Conservation (phyloP, 306 rosid genomes). For the Acacia melanoxylon region DNA sequence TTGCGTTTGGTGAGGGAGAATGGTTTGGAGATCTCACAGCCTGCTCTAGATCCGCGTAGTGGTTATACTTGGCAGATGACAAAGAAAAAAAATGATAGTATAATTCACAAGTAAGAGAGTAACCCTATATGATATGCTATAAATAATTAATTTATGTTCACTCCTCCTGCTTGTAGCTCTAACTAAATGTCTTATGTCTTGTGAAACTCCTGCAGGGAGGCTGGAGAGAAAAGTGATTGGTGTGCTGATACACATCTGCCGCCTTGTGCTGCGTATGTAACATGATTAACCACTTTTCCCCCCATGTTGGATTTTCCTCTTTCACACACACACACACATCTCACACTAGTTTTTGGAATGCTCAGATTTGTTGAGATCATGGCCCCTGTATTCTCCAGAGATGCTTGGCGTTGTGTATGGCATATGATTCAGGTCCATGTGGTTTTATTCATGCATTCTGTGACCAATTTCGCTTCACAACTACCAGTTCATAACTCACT, state of each 20-base stretch:
- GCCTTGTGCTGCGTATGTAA: slow-evolving; percentile 89
- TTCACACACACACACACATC: not conserved
- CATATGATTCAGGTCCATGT: slow-evolving; percentile 79
- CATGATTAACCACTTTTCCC: not conserved
- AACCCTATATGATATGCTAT: not conserved
- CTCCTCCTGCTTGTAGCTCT: not conserved
- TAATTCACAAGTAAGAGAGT: slow-evolving; percentile 79
- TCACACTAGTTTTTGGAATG: slow-evolving; percentile 8
- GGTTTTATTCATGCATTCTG: not conserved
- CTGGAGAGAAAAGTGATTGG: slow-evolving; percentile 75
- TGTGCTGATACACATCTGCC: slow-evolving; percentile 71
- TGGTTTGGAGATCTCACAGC: slow-evolving; percentile 96
- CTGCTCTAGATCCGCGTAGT: slow-evolving; percentile 69
- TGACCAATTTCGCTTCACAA: slow-evolving; percentile 8
- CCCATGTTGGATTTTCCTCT: not conserved
- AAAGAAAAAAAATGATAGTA: slow-evolving; percentile 51
- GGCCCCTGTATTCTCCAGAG: slow-evolving; percentile 93
- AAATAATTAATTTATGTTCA: not conserved
- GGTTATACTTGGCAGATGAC: slow-evolving; percentile 90
- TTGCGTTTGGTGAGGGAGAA: slow-evolving; percentile 65
- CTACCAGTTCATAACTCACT: slow-evolving; percentile 9
- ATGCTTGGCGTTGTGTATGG: slow-evolving; percentile 97
- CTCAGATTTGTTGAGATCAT: slow-evolving; percentile 94
- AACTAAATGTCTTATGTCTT: not conserved
- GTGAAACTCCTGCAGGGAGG: slow-evolving; percentile 50